Conservation (phyloP, 768 basidiomycete species). For the Leccinum boreale region DNA sequence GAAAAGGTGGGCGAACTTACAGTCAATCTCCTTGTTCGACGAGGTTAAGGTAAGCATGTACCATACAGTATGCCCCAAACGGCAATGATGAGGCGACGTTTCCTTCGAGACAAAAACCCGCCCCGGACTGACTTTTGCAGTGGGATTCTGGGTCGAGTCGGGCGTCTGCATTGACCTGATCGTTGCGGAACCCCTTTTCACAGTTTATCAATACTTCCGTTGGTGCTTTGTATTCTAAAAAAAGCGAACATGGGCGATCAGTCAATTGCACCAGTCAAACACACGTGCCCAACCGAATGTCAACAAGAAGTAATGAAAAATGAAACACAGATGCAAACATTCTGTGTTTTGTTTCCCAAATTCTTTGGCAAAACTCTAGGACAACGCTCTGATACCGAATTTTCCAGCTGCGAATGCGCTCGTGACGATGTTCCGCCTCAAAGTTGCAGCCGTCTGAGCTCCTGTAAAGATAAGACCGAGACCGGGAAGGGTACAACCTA, state of each 20-base stretch:
- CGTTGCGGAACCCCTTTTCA: constrained; percentile 26
- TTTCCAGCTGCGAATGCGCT: constrained; percentile 65
- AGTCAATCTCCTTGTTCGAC: constrained; percentile 71
- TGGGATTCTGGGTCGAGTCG: constrained; percentile 63
- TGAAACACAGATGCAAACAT: constrained; percentile 39
- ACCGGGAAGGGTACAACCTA: constrained; percentile 50
- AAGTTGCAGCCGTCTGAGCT: constrained; percentile 52
- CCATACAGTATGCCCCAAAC: too few species aligned
- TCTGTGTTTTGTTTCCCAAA: constrained; percentile 71
- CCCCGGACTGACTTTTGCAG: constrained; percentile 53
- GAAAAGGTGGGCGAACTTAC: constrained; percentile 38
- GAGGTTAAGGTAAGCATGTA: constrained; percentile 63
- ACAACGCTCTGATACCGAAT: constrained; percentile 57
- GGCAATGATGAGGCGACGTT: not conserved
- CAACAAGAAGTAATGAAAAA: not conserved
- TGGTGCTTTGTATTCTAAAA: constrained; percentile 46
- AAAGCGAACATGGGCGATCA: not conserved
- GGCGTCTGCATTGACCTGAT: constrained; percentile 32
- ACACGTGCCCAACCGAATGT: constrained; percentile 43
- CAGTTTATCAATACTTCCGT: constrained; percentile 53
- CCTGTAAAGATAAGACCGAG: constrained; percentile 68
- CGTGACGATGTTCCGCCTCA: constrained; percentile 54
- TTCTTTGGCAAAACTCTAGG: constrained; percentile 72
- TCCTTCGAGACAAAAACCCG: not conserved
- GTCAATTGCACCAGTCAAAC: constrained; percentile 22